Base-by-base conservation (phyloP, 345 rosid species). In the Hypericum perforatum region DNA sequence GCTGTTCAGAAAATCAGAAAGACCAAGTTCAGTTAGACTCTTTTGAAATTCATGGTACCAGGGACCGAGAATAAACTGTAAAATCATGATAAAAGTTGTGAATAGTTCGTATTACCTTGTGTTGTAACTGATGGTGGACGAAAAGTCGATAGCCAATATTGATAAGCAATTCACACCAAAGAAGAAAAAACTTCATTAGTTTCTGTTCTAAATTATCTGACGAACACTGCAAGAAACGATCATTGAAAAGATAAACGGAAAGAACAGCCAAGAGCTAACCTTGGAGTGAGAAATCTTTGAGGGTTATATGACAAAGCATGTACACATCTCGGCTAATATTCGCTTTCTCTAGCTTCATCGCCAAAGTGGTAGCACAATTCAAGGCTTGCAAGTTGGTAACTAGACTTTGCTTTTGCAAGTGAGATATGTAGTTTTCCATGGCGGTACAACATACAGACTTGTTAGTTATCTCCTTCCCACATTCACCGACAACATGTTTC, bases 201-300 rank as follows among this genome's bases (percentile, higher is more conserved):
- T 38, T 10, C 58, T 55, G 41, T 10, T 53, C 47, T 11, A 44
- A 49, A 60, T 8, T 39, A n/a, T n/a, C 1, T 22, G 32, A 22
- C 32, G 32, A 22, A 22, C 32, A 22, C 32, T 4, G 32, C 1
- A 22, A 22, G 32, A 22, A 22, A 22, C 32, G 4, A 22, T 22
- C n/a, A 45, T 22, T 22, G 46, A 55, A 47, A 60, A 52, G 13
- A 49, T 0, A 9, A 15, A 9, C 10, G 32, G 32, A 11, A 4
- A 22, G 32, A 22, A 22, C 4, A 44, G 6, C 15, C 15, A 6
- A 16, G 64, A 52, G 53, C 57, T 39, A 61, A 92, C 98, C 96
- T 83, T 92, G 98, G 63, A 92, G 84, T 13, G 96, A 83, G 79
- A 92, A 92, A 80, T 92, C 98, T 74, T 92, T 81, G 62, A 92